These are phyloP conservation scores for Paratrypanosoma confusum DNA, from an alignment of 208 protist genomes.

Conservation along the genomic window DNA sequence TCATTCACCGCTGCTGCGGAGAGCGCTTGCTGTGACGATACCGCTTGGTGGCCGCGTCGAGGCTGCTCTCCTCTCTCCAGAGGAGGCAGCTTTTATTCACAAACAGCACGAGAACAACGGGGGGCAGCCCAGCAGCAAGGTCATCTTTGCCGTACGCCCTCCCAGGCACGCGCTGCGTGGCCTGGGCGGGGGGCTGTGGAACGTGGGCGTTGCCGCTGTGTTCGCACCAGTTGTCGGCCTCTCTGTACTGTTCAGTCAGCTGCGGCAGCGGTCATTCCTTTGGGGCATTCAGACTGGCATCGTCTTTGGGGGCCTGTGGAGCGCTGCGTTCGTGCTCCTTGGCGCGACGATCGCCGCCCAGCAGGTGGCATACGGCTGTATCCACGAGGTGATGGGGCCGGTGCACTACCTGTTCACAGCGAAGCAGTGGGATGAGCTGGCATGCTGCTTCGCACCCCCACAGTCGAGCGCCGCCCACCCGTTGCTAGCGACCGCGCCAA, in stretches of 20 bases:
- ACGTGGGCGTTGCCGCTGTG: slow-evolving; percentile 31
- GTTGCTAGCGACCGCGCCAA: slow-evolving; percentile 20
- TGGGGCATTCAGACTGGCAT: slow-evolving; percentile 21
- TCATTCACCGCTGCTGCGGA: not conserved
- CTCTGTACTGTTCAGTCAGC: slow-evolving; percentile 39
- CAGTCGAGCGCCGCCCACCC: slow-evolving; percentile 14
- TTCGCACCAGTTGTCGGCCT: slow-evolving; percentile 56
- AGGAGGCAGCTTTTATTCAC: not conserved
- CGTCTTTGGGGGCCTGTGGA: slow-evolving; percentile 42
- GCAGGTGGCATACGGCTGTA: slow-evolving; percentile 41
- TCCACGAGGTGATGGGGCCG: slow-evolving; percentile 30
- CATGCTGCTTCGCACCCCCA: slow-evolving; percentile 31
- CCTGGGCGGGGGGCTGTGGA: slow-evolving; percentile 31
- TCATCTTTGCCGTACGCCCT: slow-evolving; percentile 59
- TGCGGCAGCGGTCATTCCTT: slow-evolving; percentile 14
- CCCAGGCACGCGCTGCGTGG: slow-evolving; percentile 29
- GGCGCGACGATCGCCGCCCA: slow-evolving; percentile 60
- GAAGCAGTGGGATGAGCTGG: slow-evolving; percentile 20
- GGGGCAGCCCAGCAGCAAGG: not conserved
- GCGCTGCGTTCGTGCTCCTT: slow-evolving; percentile 31
- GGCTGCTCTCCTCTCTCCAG: not conserved
- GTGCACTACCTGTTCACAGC: slow-evolving; percentile 30
- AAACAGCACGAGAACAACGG: not conserved
- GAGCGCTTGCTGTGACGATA: not conserved
- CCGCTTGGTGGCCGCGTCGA: not conserved